Base-by-base conservation (phyloP, 2,329 filamentous ascomycete species). In the Hymenoscyphus fructigenus region DNA sequence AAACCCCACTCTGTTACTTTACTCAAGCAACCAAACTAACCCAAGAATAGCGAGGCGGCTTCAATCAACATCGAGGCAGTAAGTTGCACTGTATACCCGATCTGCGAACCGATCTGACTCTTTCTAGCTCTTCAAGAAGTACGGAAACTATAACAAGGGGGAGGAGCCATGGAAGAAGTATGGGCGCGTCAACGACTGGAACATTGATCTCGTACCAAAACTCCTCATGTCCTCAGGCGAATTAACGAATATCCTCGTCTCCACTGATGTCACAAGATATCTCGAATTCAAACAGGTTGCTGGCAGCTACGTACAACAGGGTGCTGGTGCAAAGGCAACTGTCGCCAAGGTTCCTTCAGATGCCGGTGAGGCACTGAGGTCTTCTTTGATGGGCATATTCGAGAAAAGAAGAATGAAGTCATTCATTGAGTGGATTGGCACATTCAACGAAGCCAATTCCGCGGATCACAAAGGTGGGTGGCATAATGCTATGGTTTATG, bases 151-250 rank as follows among this genome's bases (percentile, higher is more conserved):
- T 77, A 78, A 81, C 66, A 78, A 85, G 68, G 91, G 91, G 73
- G 89, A 93, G 76, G 91, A 97, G 84, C 93, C 94, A 71, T 98
- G 95, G 95, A 94, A 96, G 84, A 93, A 97, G 81, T 98, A 97
- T 79, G 94, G 94, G 74, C 91, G 95, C 66, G 84, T 89, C 78
- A 97, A 97, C 82, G 94, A 98, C 85, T 99, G 95, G 95, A 98
- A 97, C 84, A 96, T 99, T 80, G 96, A 99, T 78, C 86, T 99
- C 67, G 93, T 99, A 59, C 94, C 95, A 72, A 99, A 99, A 85
- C 89, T 99, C 75, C 87, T 99, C 79, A 98, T 99, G 93, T 93
- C 94, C 66, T 97, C 96, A 69, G 95, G 95, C 79, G 94, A 99
- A 82, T 85, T 99, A 77, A 98, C 94, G 78, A 98, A 98, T 82